phyloP scores from a whole-genome alignment of 2,329 filamentous ascomycete species.

The Trichoderma semiorbis region DNA sequence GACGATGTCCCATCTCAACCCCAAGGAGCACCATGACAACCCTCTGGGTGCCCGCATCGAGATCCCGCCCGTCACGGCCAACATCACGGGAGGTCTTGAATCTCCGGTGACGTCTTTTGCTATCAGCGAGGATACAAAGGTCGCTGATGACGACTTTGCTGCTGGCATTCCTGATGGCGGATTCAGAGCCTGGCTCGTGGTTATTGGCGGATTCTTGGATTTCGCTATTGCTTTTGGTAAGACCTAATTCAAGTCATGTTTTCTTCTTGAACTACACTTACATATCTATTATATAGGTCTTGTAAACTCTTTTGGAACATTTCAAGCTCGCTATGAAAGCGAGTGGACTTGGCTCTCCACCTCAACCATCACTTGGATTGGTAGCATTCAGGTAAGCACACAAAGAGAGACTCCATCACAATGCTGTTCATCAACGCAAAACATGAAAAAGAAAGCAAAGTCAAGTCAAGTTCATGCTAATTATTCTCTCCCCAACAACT shows the following conservation, averaged over 20 bases:
- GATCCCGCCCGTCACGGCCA: background rate
- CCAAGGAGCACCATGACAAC: background rate
- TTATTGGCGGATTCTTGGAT: constrained; percentile 31
- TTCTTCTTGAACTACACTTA: background rate
- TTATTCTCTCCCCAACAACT: background rate
- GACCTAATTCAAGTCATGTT: background rate
- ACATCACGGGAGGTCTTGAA: background rate
- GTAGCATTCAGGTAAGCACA: constrained; percentile 28
- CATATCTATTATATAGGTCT: constrained; percentile 21
- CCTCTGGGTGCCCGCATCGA: background rate
- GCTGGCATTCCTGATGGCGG: constrained; percentile 27
- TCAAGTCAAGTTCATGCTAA: background rate
- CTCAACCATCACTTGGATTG: constrained; percentile 41
- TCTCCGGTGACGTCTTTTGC: background rate
- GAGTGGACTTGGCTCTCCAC: constrained; percentile 33
- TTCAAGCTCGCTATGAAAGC: constrained; percentile 48
- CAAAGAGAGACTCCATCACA: background rate
- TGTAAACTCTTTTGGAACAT: constrained; percentile 50
- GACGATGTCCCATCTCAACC: background rate
- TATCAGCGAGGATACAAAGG: background rate
- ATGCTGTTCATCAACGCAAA: background rate
- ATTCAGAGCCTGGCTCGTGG: constrained; percentile 31
- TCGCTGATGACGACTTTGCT: background rate
- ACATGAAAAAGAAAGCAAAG: background rate
- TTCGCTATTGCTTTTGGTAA: constrained; percentile 30